Percentiles rank a stretch among this genome's conserved stretches.
These are phyloP conservation scores for Poterioochromonas sp. DNA, from an alignment of 352 stramenopile genomes.

Conservation along the genomic window DNA sequence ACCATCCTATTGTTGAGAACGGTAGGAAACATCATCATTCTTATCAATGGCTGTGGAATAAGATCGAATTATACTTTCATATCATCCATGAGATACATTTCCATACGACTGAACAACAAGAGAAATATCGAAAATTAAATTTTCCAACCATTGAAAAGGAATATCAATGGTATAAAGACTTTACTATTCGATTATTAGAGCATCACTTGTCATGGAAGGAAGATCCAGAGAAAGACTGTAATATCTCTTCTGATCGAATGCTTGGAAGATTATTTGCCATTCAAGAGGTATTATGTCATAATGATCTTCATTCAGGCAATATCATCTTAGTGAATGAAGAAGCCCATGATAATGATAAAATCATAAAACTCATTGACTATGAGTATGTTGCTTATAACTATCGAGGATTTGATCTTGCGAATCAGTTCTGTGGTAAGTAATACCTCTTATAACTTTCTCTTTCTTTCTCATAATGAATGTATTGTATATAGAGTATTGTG, in stretches of 20 bases:
- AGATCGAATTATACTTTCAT: slow-evolving; percentile 3
- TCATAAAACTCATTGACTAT: slow-evolving; percentile 80
- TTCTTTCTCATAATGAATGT: background rate
- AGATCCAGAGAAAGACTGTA: too few species aligned
- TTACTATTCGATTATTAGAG: slow-evolving; percentile 42
- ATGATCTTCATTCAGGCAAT: slow-evolving; percentile 83
- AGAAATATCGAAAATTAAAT: background rate
- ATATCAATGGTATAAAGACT: background rate
- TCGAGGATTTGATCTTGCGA: slow-evolving; percentile 82
- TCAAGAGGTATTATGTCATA: slow-evolving; percentile 80
- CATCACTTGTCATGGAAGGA: slow-evolving; percentile 53
- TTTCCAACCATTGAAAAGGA: background rate
- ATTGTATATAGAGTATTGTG: slow-evolving; percentile 64
- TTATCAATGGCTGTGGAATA: slow-evolving; percentile 1
- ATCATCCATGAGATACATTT: background rate
- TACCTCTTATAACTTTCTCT: background rate
- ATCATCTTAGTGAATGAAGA: slow-evolving; percentile 51
- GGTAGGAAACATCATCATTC: too few species aligned
- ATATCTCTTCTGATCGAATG: slow-evolving; percentile 6
- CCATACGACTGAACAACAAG: background rate
- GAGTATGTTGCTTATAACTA: slow-evolving; percentile 86
- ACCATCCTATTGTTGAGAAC: too few species aligned
- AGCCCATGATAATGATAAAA: slow-evolving; percentile 52
- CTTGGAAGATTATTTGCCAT: slow-evolving; percentile 52
- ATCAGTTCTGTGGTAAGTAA: slow-evolving; percentile 71